Evolutionary conservation across 108 stramenopile genomes (phyloP).

Genomic region (Nitzschia putrida): DNA sequence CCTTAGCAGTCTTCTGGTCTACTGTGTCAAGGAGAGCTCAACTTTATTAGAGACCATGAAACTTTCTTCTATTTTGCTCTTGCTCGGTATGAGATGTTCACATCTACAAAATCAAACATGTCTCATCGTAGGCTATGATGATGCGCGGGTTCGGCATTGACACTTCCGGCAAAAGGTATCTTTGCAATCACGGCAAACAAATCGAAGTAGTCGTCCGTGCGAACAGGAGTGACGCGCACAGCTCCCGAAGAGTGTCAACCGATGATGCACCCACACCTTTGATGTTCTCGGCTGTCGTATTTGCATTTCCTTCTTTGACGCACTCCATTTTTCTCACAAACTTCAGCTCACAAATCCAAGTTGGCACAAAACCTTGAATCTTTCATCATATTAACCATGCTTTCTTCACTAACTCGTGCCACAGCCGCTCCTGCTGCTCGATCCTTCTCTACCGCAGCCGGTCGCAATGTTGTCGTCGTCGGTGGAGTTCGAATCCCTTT

Average conservation of each 20-base stretch:
- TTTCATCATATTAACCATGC: background rate
- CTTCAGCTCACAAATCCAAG: background rate
- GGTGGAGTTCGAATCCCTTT: conserved; percentile 96
- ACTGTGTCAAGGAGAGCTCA: no score
- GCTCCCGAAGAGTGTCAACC: background rate
- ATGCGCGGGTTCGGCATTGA: no score
- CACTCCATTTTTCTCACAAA: background rate
- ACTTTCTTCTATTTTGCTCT: no score
- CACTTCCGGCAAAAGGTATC: no score
- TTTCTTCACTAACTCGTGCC: background rate
- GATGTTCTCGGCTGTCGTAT: background rate
- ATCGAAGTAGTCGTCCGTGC: no score
- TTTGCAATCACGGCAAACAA: no score
- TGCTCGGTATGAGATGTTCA: no score
- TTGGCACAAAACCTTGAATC: no score
- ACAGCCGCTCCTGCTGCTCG: background rate
- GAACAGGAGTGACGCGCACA: background rate
- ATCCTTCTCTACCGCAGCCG: background rate
- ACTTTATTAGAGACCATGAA: no score
- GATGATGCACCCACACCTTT: conserved; percentile 4
- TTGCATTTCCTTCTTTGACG: background rate
- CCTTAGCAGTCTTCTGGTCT: no score
- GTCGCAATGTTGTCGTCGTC: conserved; percentile 85
- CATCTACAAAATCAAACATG: no score
- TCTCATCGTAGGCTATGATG: no score